These are phyloP conservation scores for Astragalus glycyphyllos DNA, from an alignment of 306 rosid genomes.

Conservation along the genomic window DNA sequence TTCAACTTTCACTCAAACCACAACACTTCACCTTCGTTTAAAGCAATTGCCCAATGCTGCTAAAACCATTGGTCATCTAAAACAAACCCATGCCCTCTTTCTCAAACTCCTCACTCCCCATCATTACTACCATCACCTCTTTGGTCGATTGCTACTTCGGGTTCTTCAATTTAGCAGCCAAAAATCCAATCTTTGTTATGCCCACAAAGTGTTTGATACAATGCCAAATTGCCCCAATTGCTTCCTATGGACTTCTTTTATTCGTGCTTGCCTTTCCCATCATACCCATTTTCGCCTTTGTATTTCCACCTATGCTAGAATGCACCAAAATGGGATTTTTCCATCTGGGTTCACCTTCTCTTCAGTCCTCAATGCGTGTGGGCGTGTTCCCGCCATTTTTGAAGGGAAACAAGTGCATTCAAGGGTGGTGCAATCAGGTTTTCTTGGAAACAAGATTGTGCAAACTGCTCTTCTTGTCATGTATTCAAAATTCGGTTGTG, in stretches of 20 bases:
- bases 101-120: slow-evolving; percentile 54
- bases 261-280: slow-evolving; percentile 51
- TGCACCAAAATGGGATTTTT: slow-evolving; percentile 59
- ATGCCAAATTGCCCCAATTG: slow-evolving; percentile 50
- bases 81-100: slow-evolving; percentile 57
- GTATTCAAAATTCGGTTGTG: slow-evolving; percentile 71
- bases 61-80: slow-evolving; percentile 50
- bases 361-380: slow-evolving; percentile 68
- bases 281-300: slow-evolving; percentile 45
- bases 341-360: slow-evolving; percentile 74
- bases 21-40: slow-evolving; percentile 16
- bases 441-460: slow-evolving; percentile 60
- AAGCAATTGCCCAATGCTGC: slow-evolving; percentile 39
- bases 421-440: slow-evolving; percentile 55
- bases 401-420: slow-evolving; percentile 71
- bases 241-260: slow-evolving; percentile 71
- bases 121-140: slow-evolving; percentile 39
- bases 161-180: slow-evolving; percentile 36
- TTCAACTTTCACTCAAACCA: slow-evolving; percentile 16
- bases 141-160: slow-evolving; percentile 47
- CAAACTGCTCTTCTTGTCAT: slow-evolving; percentile 67
- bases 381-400: slow-evolving; percentile 45
- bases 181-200: slow-evolving; percentile 51
- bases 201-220: slow-evolving; percentile 64
- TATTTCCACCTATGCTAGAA: slow-evolving; percentile 55